Conservation (phyloP, 2,329 filamentous ascomycete species). For the Penicillium sp. region DNA sequence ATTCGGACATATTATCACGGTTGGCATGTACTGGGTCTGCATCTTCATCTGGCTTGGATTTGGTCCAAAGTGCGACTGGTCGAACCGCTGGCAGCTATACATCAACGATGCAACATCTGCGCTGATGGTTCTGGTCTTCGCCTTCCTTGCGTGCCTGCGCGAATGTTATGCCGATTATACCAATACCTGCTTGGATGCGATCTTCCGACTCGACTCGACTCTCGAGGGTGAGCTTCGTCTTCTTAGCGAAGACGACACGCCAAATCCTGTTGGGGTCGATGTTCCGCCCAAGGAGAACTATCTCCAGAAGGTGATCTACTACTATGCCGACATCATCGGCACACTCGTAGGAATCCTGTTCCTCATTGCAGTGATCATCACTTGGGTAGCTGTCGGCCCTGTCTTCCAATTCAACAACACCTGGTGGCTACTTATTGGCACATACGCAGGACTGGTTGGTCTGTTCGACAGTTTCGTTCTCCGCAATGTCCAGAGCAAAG, state of each 20-base stretch:
- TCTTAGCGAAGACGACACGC: slow-evolving; percentile 13
- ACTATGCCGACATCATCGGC: slow-evolving; percentile 45
- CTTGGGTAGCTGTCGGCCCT: neutral
- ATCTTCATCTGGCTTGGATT: slow-evolving; percentile 26
- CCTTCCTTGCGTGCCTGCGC: slow-evolving; percentile 25
- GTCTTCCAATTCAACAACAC: slow-evolving; percentile 45
- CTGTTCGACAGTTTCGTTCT: slow-evolving; percentile 51
- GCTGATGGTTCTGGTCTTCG: slow-evolving; percentile 44
- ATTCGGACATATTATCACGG: slow-evolving; percentile 18
- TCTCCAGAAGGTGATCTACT: slow-evolving; percentile 42
- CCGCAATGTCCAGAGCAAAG: slow-evolving; percentile 44
- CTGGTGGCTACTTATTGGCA: slow-evolving; percentile 54
- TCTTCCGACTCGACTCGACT: slow-evolving; percentile 22
- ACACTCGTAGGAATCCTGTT: slow-evolving; percentile 45
- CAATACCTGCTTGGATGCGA: slow-evolving; percentile 19
- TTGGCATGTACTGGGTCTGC: slow-evolving; percentile 21
- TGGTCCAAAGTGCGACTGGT: slow-evolving; percentile 19
- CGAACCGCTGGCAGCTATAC: slow-evolving; percentile 23
- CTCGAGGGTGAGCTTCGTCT: slow-evolving; percentile 7
- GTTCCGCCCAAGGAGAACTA: slow-evolving; percentile 34
- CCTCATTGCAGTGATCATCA: slow-evolving; percentile 26
- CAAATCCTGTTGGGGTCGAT: slow-evolving; percentile 39
- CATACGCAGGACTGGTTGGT: slow-evolving; percentile 51
- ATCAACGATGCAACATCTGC: slow-evolving; percentile 48
- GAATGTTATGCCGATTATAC: slow-evolving; percentile 24